These are phyloP conservation scores for Ceratocystis huliohia DNA, from an alignment of 2,329 filamentous ascomycete genomes.

Conservation along the genomic window DNA sequence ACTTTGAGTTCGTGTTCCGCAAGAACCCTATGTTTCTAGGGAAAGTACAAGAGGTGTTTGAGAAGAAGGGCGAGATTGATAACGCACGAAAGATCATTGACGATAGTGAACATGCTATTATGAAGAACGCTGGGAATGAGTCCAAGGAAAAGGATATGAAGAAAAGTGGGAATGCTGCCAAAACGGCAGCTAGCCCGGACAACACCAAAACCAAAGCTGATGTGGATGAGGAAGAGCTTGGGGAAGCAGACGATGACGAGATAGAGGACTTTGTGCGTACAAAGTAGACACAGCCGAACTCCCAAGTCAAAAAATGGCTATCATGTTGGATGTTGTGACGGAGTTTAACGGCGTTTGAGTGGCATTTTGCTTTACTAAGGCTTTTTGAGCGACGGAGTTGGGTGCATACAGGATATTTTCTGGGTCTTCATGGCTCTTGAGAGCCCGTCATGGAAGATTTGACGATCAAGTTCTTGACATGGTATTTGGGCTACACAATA, in stretches of 20 bases:
- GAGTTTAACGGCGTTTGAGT: background rate
- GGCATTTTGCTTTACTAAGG: background rate
- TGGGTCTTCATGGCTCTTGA: background rate
- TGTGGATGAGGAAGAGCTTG: constrained; percentile 38
- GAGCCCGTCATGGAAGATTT: too few relatives aligned
- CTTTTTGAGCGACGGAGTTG: constrained; percentile 8
- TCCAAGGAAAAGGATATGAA: constrained; percentile 29
- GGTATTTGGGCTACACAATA: too few relatives aligned
- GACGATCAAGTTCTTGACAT: too few relatives aligned
- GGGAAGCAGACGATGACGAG: constrained; percentile 40
- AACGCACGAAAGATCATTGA: constrained; percentile 64
- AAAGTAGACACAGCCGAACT: constrained; percentile 25
- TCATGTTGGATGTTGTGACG: background rate
- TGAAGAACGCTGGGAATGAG: constrained; percentile 39
- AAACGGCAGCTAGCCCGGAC: background rate
- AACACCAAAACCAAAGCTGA: constrained; percentile 20
- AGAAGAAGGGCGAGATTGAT: constrained; percentile 78
- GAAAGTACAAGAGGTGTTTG: constrained; percentile 76
- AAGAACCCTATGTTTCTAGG: constrained; percentile 77
- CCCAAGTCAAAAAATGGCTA: background rate
- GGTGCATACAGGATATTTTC: background rate
- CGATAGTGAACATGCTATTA: constrained; percentile 50
- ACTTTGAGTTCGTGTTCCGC: constrained; percentile 89
- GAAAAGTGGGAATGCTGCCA: constrained; percentile 23
- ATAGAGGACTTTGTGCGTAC: constrained; percentile 32